These are phyloP conservation scores for Bipolaris sorokiniana DNA, from an alignment of 2,329 filamentous ascomycete genomes.

Conservation along the genomic window DNA sequence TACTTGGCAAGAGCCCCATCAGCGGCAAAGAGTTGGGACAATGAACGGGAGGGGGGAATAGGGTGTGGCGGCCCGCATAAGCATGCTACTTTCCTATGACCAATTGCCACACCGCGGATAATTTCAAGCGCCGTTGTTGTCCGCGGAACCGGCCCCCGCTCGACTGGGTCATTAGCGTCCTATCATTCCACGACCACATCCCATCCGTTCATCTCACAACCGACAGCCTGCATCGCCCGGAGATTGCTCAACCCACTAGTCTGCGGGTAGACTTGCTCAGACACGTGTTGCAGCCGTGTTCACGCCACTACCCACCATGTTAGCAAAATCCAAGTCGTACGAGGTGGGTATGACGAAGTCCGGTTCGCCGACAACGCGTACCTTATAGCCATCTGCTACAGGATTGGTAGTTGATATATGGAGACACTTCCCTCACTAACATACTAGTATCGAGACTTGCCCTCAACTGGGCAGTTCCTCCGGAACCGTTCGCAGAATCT, in stretches of 20 bases:
- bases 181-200: not conserved
- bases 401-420: not conserved
- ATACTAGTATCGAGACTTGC: not conserved
- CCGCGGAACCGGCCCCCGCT: constrained; percentile 6
- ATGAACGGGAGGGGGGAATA: constrained; percentile 9
- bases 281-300: not conserved
- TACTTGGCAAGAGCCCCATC: not conserved
- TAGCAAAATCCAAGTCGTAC: not conserved
- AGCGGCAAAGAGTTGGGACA: not conserved
- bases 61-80: constrained; percentile 7
- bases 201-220: constrained; percentile 6
- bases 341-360: not conserved
- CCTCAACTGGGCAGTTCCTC: not conserved
- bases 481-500: constrained; percentile 1
- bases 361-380: not conserved
- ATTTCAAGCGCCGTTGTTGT: constrained; percentile 3
- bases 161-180: constrained; percentile 7
- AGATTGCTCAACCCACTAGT: constrained; percentile 2
- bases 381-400: not conserved
- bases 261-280: not conserved
- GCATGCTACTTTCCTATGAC: not conserved
- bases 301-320: not conserved
- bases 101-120: constrained; percentile 8
- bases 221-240: constrained; percentile 5
- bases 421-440: not conserved